phyloP scores from a whole-genome alignment of 768 basidiomycete species.

The Rhizopogon salebrosus region DNA sequence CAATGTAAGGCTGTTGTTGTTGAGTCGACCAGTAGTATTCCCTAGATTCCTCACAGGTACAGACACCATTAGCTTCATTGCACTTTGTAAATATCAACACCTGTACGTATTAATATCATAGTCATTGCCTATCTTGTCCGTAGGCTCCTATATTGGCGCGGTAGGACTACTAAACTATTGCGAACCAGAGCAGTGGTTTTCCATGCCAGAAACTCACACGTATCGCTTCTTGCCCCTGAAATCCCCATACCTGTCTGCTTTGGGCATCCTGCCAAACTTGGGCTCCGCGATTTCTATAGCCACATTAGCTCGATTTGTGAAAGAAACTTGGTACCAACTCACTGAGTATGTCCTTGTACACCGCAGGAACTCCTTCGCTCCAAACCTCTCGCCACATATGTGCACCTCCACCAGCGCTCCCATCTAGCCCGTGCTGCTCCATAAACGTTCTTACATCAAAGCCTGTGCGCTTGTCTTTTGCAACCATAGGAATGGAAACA shows the following conservation, averaged over 20 bases:
- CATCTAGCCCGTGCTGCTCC: constrained; percentile 47
- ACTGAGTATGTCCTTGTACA: constrained; percentile 68
- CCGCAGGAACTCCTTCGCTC: constrained; percentile 56
- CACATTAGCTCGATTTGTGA: neutral
- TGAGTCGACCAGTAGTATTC: no score
- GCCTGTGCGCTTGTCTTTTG: constrained; percentile 41
- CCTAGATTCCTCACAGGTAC: no score
- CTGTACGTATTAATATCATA: no score
- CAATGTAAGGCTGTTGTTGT: no score
- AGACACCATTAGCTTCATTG: no score
- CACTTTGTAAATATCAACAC: no score
- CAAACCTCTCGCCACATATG: constrained; percentile 85
- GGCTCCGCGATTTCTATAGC: constrained; percentile 17
- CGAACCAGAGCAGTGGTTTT: no score
- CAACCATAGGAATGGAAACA: constrained; percentile 41
- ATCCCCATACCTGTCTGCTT: constrained; percentile 24
- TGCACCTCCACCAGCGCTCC: constrained; percentile 57
- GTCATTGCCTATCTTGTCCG: no score
- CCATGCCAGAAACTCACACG: constrained; percentile 5
- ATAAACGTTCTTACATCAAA: constrained; percentile 69
- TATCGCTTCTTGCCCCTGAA: constrained; percentile 26
- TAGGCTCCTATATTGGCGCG: no score
- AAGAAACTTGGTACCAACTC: constrained; percentile 26
- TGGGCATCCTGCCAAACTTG: constrained; percentile 23
- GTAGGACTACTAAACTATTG: no score